Evolutionary conservation across 2,329 filamentous ascomycete genomes (phyloP).

Genomic region (Neopestalotiopsis sp.): DNA sequence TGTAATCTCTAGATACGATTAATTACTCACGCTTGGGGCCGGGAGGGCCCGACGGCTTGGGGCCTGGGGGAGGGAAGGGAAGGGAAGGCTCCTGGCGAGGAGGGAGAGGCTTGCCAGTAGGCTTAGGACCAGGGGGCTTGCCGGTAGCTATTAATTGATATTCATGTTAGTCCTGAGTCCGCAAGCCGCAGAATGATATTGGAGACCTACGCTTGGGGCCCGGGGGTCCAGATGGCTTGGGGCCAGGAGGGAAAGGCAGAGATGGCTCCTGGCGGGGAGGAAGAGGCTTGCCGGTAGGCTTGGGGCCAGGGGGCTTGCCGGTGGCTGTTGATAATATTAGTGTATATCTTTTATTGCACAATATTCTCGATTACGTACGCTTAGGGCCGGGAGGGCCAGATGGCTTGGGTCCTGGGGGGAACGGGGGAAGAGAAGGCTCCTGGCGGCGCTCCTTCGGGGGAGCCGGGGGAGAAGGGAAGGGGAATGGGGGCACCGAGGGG

Average conservation of each 20-base stretch:
- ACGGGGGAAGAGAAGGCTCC: neutral
- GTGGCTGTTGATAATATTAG: neutral
- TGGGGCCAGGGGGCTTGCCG: constrained; percentile 1
- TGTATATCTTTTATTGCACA: neutral
- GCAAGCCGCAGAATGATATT: neutral
- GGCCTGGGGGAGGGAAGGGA: neutral
- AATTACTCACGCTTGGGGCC: neutral
- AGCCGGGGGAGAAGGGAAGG: neutral
- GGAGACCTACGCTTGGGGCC: neutral
- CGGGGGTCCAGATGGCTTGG: neutral
- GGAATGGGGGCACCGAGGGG: constrained; percentile 5
- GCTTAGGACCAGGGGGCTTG: constrained; percentile 11
- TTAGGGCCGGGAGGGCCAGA: neutral
- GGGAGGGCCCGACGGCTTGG: neutral
- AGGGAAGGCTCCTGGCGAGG: neutral
- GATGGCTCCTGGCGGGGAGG: constrained; percentile 1
- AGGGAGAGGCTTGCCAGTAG: neutral
- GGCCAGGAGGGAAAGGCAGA: neutral
- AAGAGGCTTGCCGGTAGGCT: constrained; percentile 9
- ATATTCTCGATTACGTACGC: neutral
- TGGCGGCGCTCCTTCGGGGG: neutral
- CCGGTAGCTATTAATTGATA: neutral
- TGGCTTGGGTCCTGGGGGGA: neutral
- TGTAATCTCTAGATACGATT: too few relatives aligned
- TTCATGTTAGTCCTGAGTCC: too few relatives aligned